These are phyloP conservation scores for Geum urbanum DNA, from an alignment of 306 rosid genomes.

Conservation along the genomic window DNA sequence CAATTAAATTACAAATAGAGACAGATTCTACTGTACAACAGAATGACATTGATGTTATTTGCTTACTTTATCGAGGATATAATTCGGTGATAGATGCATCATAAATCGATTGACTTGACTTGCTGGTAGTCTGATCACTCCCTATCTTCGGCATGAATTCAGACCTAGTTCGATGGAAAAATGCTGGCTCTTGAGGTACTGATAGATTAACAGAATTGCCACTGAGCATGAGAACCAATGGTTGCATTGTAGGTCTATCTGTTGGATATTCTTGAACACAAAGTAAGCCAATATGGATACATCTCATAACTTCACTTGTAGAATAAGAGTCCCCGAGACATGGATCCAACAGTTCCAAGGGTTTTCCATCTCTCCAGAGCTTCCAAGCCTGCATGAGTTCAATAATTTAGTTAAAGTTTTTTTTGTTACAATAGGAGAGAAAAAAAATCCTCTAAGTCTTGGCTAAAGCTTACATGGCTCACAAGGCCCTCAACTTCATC, in stretches of 20 bases:
- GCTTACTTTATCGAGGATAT: too few relatives aligned
- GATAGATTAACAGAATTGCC: constrained; percentile 33
- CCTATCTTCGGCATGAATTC: not conserved
- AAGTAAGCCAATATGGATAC: constrained; percentile 39
- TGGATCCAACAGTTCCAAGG: constrained; percentile 32
- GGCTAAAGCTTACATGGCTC: constrained; percentile 1
- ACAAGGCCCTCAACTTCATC: constrained; percentile 2
- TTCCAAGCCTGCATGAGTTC: constrained; percentile 6
- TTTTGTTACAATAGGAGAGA: not conserved
- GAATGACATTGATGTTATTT: not conserved
- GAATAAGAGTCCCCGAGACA: constrained; percentile 18
- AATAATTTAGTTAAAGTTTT: not conserved
- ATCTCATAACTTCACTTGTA: constrained; percentile 36
- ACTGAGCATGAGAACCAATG: too few relatives aligned
- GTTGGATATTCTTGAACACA: constrained; percentile 33
- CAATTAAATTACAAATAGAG: too few relatives aligned
- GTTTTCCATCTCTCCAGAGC: constrained; percentile 2
- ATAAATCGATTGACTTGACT: not conserved
- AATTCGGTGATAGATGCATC: constrained; percentile 16
- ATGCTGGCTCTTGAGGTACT: constrained; percentile 33
- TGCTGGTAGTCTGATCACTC: not conserved
- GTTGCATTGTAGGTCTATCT: constrained; percentile 33
- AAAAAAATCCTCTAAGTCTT: not conserved
- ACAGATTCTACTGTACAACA: too few relatives aligned
- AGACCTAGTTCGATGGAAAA: constrained; percentile 16